These are phyloP conservation scores for Coemansia erecta DNA, from an alignment of 192 early-diverging fungal species.

Conservation along the genomic window DNA sequence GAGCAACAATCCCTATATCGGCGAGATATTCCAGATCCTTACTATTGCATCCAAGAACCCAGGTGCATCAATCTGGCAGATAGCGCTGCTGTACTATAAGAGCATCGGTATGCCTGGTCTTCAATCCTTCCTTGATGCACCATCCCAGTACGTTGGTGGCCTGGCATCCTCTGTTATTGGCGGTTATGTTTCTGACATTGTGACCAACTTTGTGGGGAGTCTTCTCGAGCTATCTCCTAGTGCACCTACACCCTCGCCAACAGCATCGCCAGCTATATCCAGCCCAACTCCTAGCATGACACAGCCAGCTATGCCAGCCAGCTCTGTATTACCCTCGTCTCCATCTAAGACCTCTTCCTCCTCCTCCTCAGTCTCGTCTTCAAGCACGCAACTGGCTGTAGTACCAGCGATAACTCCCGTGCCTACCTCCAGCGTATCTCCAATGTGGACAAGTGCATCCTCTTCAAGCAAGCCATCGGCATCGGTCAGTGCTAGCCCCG, in stretches of 20 bases:
- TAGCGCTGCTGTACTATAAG: slow-evolving; percentile 29
- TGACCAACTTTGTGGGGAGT: slow-evolving; percentile 9
- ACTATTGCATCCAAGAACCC: slow-evolving; percentile 31
- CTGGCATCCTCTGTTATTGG: slow-evolving; percentile 32
- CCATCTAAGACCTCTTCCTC: no score
- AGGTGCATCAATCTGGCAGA: slow-evolving; percentile 23
- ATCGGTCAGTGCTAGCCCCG: no score
- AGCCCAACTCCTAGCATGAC: no score
- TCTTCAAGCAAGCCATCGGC: no score
- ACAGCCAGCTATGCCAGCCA: no score
- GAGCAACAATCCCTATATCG: slow-evolving; percentile 11
- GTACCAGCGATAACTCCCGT: no score
- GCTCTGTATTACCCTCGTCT: no score
- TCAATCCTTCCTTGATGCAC: slow-evolving; percentile 9
- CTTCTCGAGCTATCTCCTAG: slow-evolving; percentile 5
- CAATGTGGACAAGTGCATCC: no score
- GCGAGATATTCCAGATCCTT: slow-evolving; percentile 16
- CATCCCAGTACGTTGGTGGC: slow-evolving; percentile 29
- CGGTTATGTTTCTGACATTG: slow-evolving; percentile 34
- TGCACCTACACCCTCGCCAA: background rate
- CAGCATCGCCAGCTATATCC: background rate
- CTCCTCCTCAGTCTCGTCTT: no score
- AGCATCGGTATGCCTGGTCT: slow-evolving; percentile 38
- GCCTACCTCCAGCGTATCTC: no score
- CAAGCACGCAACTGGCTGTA: no score